phyloP scores from a whole-genome alignment of 768 basidiomycete genomes.

The Lactarius quietus region DNA sequence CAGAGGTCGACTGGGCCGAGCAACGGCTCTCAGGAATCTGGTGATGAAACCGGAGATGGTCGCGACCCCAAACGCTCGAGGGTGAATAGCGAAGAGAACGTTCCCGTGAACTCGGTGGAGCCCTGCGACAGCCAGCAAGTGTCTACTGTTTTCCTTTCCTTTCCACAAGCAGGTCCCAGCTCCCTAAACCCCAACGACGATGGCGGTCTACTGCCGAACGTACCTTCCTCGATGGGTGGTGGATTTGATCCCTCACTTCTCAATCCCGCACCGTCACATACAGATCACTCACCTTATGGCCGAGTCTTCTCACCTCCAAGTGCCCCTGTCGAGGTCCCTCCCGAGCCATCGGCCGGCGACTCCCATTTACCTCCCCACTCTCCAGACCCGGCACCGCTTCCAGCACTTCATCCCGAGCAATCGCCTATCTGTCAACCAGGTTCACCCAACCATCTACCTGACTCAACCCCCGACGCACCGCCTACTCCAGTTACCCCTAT shows the following conservation, averaged over 20 bases:
- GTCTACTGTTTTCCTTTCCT: slow-evolving; percentile 18
- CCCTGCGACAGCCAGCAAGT: slow-evolving; percentile 9
- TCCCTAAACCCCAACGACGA: not conserved
- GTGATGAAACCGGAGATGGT: slow-evolving; percentile 24
- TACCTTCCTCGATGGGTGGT: slow-evolving; percentile 19
- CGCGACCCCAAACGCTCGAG: slow-evolving; percentile 22
- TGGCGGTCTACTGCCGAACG: slow-evolving; percentile 20
- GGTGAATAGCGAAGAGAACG: slow-evolving; percentile 26
- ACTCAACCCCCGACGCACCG: not conserved
- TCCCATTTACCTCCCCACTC: slow-evolving; percentile 1
- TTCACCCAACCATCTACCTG: not conserved
- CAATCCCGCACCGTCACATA: slow-evolving; percentile 16
- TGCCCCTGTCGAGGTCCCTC: slow-evolving; percentile 23
- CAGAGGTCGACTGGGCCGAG: slow-evolving; percentile 51
- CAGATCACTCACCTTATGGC: slow-evolving; percentile 6
- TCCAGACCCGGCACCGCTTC: not conserved
- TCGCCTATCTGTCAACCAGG: not conserved
- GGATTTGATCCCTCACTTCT: slow-evolving; percentile 24
- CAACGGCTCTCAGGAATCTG: slow-evolving; percentile 28
- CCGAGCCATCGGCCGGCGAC: slow-evolving; percentile 1
- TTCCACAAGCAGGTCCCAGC: slow-evolving; percentile 10
- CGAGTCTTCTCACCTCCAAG: slow-evolving; percentile 16
- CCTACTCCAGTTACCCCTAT: not conserved
- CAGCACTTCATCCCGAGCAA: not conserved
- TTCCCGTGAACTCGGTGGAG: slow-evolving; percentile 18